Conservation (phyloP, 257 asterid genomes). For the Solanum lycopersicoides region DNA sequence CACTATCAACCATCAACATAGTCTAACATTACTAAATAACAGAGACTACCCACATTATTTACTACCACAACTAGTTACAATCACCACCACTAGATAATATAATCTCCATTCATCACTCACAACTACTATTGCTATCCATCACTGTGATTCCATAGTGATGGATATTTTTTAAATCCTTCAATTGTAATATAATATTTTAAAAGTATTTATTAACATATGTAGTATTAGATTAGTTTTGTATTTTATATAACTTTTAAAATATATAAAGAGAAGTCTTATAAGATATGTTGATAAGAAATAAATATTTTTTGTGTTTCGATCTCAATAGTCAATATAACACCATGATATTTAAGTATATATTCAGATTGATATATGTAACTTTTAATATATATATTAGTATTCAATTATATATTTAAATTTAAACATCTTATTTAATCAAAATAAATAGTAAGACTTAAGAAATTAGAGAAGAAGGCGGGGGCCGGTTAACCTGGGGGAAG, state of each 20-base stretch:
- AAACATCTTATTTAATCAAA: too few relatives aligned
- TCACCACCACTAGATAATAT: neutral
- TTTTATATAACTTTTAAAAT: too few relatives aligned
- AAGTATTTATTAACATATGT: neutral
- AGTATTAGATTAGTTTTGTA: neutral
- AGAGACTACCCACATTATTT: neutral
- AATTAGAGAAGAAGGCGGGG: constrained; percentile 20
- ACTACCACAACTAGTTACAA: neutral
- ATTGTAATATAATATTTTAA: neutral
- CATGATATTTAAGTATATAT: neutral
- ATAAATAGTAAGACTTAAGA: neutral
- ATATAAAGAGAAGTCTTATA: too few relatives aligned
- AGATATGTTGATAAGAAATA: neutral
- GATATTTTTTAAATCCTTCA: neutral
- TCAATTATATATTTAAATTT: too few relatives aligned
- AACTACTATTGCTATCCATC: neutral
- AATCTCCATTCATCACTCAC: neutral
- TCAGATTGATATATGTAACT: neutral
- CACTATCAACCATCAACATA: neutral
- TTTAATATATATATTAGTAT: too few relatives aligned
- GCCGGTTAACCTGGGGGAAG: constrained; percentile 15
- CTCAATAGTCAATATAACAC: neutral
- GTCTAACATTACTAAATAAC: neutral
- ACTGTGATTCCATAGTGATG: too few relatives aligned
- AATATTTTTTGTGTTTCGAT: neutral